Conservation (phyloP, 2,329 filamentous ascomycete species). For the Monosporascus sp. region DNA sequence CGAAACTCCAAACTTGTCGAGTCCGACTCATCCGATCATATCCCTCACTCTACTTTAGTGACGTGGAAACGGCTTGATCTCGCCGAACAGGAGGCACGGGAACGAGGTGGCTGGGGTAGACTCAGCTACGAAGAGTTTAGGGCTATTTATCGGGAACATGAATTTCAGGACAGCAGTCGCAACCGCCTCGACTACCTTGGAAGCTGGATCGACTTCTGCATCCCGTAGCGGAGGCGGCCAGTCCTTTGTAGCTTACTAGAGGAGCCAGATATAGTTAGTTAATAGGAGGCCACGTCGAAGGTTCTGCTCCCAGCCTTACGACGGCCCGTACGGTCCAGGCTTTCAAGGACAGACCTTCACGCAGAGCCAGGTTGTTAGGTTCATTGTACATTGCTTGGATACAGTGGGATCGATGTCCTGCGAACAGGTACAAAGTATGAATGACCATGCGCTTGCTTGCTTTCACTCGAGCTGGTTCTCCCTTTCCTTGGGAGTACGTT, state of each 20-base stretch:
- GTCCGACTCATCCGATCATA: constrained; percentile 21
- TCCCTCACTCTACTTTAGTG: constrained; percentile 32
- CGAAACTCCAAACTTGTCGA: constrained; percentile 6
- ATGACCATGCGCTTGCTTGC: too few species aligned
- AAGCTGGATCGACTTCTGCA: constrained; percentile 83
- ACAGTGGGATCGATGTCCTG: neutral
- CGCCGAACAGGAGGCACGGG: constrained; percentile 62
- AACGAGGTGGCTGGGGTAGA: constrained; percentile 73
- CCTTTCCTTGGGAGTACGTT: too few species aligned
- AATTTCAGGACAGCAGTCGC: constrained; percentile 55
- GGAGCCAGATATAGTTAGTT: too few species aligned
- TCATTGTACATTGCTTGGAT: neutral
- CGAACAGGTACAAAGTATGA: neutral
- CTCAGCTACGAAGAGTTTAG: constrained; percentile 78
- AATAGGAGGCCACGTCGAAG: too few species aligned
- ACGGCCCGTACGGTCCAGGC: too few species aligned
- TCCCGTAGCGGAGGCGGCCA: constrained; percentile 39
- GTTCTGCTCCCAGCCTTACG: too few species aligned
- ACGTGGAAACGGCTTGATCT: constrained; percentile 54
- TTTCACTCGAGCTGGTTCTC: too few species aligned
- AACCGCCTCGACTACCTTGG: constrained; percentile 74
- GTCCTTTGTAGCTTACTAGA: too few species aligned
- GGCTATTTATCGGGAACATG: constrained; percentile 52
- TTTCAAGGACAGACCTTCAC: too few species aligned
- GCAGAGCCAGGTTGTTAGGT: too few species aligned